A percentile compares a stretch with the other conserved stretches of the same genome.
Evolutionary conservation across 2,329 filamentous ascomycete species (phyloP).

Genomic region (Boeremia lycopersici): DNA sequence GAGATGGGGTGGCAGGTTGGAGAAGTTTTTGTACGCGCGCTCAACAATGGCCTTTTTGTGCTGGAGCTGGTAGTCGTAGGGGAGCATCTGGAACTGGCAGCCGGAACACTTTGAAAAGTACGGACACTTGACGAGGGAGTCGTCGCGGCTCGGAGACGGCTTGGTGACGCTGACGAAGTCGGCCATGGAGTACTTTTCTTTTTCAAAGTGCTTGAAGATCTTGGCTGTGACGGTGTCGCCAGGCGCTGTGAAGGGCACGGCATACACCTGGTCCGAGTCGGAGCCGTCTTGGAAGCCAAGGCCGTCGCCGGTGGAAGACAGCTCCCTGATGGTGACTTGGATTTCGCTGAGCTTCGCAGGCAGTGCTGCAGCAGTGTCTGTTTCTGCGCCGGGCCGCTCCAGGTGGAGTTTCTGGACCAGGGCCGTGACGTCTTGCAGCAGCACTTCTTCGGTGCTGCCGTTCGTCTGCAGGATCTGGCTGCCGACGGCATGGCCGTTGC

Average conservation of each 20-base stretch:
- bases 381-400: constrained; percentile 23
- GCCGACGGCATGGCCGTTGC: constrained; percentile 47
- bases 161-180: constrained; percentile 81
- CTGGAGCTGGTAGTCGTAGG: constrained; percentile 81
- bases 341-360: constrained; percentile 76
- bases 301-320: constrained; percentile 93
- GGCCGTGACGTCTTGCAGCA: constrained; percentile 53
- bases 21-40: constrained; percentile 92
- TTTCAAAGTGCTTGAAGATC: constrained; percentile 72
- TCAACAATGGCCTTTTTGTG: constrained; percentile 88
- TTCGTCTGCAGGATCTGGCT: constrained; percentile 48
- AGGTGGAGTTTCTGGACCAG: constrained; percentile 48
- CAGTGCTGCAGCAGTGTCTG: constrained; percentile 43
- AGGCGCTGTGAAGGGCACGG: constrained; percentile 86
- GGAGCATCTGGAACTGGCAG: constrained; percentile 97
- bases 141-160: constrained; percentile 77
- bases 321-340: constrained; percentile 77
- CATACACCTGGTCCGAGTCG: constrained; percentile 72
- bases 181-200: constrained; percentile 73
- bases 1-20: constrained; percentile 74
- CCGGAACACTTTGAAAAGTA: constrained; percentile 88
- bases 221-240: constrained; percentile 82
- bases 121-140: constrained; percentile 75
- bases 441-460: constrained; percentile 57
- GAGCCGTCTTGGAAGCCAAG: constrained; percentile 73